Evolutionary conservation across 2,329 filamentous ascomycete genomes (phyloP), one percentile per base, ranked within the genome.

Genomic region (Penicillium paneum): DNA sequence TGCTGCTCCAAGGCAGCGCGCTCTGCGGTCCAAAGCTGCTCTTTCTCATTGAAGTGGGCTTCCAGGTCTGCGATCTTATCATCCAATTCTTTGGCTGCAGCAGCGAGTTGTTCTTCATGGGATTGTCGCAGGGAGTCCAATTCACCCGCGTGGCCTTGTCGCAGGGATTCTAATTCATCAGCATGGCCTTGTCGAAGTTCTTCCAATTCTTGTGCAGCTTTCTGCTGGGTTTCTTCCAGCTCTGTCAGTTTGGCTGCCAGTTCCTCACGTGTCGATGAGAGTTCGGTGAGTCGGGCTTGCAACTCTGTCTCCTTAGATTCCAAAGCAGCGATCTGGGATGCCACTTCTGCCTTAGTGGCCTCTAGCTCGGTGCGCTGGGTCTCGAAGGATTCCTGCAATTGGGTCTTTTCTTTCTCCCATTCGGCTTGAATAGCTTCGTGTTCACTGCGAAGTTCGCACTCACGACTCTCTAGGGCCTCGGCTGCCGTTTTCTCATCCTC

Each of bases 391-490:
- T 70, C 67, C 40, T 74, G 65, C 49, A 78, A 66, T 21, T 71
- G 60, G n/a, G 71, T 62, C 49, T 74, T 76, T 44, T 71, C 69
- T 35, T 65, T 64, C 49, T 71, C 73, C 66, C 64, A 75, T 42
- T 67, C 70, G 15, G 61, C 60, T 49, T 68, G 71, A 52, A 70
- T 66, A 19, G 65, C 56, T 40, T 70, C 71, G 32, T 70, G 70
- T 54, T 74, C 67, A 15, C 74, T 71, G 5, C 72, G 69, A 52
- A 81, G 71, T 56, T 79, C 75, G 53, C 75, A 72, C 56, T 77
- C 72, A 28, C 71, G 73, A 21, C 63, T 64, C 35, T 70, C 71
- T 56, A 73, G 64, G 13, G 62, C 64, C 49, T 76, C 72, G 2
- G 68, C 64, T 21, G 72, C 74, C 2, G 70, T 61, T 46, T 66